Conservation (phyloP, 2,329 filamentous ascomycete species). For the Dactylonectria macrodidyma region DNA sequence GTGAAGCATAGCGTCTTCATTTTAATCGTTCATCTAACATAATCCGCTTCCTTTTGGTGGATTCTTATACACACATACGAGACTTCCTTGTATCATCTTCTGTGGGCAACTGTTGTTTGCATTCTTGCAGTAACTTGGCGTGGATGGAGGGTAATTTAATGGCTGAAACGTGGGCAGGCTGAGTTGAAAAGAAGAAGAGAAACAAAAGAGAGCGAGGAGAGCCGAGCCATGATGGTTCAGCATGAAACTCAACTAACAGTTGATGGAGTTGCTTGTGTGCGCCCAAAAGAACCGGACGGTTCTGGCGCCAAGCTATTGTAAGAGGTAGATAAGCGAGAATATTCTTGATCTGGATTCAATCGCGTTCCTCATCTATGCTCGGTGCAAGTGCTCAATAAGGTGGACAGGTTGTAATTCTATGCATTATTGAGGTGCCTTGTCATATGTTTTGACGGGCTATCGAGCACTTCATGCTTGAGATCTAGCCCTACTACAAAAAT, state of each 20-base stretch:
- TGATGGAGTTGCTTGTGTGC: conserved; percentile 20
- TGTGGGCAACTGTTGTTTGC: conserved; percentile 15
- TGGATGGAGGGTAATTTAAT: conserved; percentile 13
- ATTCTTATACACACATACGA: conserved; percentile 31
- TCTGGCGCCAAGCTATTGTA: conserved; percentile 25
- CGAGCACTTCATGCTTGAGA: too few species aligned
- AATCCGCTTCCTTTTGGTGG: conserved; percentile 10
- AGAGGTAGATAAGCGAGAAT: conserved; percentile 33
- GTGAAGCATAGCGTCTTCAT: conserved; percentile 21
- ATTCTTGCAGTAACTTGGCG: conserved; percentile 23
- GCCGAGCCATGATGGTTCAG: conserved; percentile 8
- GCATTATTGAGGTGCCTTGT: too few species aligned
- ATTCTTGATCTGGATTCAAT: conserved; percentile 17
- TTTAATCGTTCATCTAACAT: conserved; percentile 18
- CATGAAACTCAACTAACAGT: conserved; percentile 23
- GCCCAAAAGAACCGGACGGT: conserved; percentile 11
- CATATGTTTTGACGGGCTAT: not conserved
- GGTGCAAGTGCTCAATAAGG: not conserved
- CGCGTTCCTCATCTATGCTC: not conserved
- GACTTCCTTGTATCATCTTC: conserved; percentile 30
- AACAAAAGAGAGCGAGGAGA: conserved; percentile 18
- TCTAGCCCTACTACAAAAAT: too few species aligned
- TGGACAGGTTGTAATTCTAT: not conserved
- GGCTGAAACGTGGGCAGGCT: conserved; percentile 5
- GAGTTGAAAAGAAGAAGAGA: conserved; percentile 18